A percentile compares a stretch with the other conserved stretches of the same genome.
phyloP scores from a whole-genome alignment of 805 yeast genomes.

The Cyberlindnera euphorbiae region DNA sequence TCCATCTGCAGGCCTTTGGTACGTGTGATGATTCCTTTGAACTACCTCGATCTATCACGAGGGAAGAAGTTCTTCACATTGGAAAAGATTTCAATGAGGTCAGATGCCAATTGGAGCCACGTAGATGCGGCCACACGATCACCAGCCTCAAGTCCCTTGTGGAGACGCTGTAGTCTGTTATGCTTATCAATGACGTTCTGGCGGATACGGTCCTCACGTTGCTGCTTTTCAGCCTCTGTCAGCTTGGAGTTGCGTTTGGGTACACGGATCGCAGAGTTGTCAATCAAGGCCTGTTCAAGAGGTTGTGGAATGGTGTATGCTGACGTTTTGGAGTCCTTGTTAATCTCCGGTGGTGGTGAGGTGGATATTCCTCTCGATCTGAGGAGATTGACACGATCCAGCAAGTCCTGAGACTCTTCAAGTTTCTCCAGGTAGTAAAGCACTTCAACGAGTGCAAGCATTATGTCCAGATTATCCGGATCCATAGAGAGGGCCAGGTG shows the following conservation, averaged over 20 bases:
- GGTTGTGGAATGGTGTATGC: neutral
- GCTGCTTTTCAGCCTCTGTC: slow-evolving; percentile 43
- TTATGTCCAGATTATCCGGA: slow-evolving; percentile 65
- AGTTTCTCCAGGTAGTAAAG: slow-evolving; percentile 60
- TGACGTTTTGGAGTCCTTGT: neutral
- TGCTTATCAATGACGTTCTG: slow-evolving; percentile 53
- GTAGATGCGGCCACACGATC: slow-evolving; percentile 61
- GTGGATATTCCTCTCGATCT: slow-evolving; percentile 26
- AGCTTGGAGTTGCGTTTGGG: slow-evolving; percentile 30
- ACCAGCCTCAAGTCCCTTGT: slow-evolving; percentile 41
- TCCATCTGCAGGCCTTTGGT: slow-evolving; percentile 57
- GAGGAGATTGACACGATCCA: slow-evolving; percentile 43
- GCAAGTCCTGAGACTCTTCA: slow-evolving; percentile 48
- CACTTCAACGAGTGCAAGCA: slow-evolving; percentile 78
- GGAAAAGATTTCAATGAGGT: slow-evolving; percentile 76
- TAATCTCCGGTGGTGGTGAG: neutral
- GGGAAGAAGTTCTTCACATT: slow-evolving; percentile 76
- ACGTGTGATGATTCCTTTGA: slow-evolving; percentile 62
- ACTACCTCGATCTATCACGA: slow-evolving; percentile 62
- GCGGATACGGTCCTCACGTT: slow-evolving; percentile 53
- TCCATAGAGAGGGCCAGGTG: slow-evolving; percentile 47
- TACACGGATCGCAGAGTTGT: slow-evolving; percentile 16
- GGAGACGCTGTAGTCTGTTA: slow-evolving; percentile 49
- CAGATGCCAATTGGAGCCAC: slow-evolving; percentile 84
- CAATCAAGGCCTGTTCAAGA: slow-evolving; percentile 20